These are phyloP conservation scores for Colletotrichum viniferum DNA, from an alignment of 2,329 filamentous ascomycete genomes.

Conservation along the genomic window DNA sequence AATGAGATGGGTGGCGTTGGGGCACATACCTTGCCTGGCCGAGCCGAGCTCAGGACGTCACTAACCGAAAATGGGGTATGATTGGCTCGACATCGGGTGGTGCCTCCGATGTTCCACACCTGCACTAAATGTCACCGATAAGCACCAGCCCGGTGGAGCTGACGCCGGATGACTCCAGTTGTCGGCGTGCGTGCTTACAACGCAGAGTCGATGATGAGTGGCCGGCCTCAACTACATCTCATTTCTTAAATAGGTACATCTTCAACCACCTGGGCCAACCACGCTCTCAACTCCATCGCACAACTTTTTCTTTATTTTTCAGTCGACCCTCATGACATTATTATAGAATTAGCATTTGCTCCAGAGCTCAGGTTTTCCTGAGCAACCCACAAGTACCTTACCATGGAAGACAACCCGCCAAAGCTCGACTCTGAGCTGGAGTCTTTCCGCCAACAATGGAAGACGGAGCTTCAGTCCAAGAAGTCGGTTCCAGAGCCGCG, in stretches of 20 bases:
- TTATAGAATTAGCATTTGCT: not conserved
- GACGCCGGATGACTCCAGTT: slow-evolving; percentile 17
- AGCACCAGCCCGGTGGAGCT: slow-evolving; percentile 1
- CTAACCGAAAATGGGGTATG: not conserved
- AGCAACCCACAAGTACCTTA: not conserved
- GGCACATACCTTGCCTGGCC: slow-evolving; percentile 2
- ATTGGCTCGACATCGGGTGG: slow-evolving; percentile 6
- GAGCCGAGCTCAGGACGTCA: not conserved
- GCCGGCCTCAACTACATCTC: slow-evolving; percentile 11
- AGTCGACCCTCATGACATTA: not conserved
- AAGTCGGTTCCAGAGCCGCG: slow-evolving; percentile 23
- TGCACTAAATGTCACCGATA: slow-evolving; percentile 14
- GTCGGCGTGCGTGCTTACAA: slow-evolving; percentile 17
- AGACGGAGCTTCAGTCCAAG: slow-evolving; percentile 70
- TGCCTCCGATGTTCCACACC: not conserved
- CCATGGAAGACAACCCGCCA: slow-evolving; percentile 19
- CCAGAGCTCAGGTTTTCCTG: not conserved
- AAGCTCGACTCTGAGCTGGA: slow-evolving; percentile 75
- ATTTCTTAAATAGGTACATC: not conserved
- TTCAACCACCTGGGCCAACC: not conserved
- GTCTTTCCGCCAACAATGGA: slow-evolving; percentile 85
- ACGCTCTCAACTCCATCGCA: not conserved
- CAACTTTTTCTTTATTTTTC: not conserved
- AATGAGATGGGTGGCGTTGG: slow-evolving; percentile 21
- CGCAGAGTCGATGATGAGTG: slow-evolving; percentile 17